Conservation (phyloP, 2,329 filamentous ascomycete genomes). For the Monilinia fructigena region DNA sequence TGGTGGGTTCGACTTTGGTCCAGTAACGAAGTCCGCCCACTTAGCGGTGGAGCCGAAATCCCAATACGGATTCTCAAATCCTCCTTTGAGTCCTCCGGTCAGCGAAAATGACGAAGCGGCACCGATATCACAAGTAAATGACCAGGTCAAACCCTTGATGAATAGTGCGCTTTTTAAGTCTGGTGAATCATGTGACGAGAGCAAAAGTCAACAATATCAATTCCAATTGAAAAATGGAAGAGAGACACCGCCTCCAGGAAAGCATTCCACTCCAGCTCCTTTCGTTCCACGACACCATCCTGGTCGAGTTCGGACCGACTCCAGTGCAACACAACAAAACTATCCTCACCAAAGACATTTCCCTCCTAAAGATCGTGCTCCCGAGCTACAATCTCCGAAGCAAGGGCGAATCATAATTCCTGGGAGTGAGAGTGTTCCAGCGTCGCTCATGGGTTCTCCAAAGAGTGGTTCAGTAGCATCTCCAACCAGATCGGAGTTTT, state of each 20-base stretch:
- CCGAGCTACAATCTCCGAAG: constrained; percentile 26
- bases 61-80: constrained; percentile 44
- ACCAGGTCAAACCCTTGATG: constrained; percentile 79
- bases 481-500: constrained; percentile 23
- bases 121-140: constrained; percentile 69
- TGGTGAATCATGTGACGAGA: constrained; percentile 74
- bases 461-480: constrained; percentile 27
- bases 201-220: constrained; percentile 79
- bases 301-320: constrained; percentile 48
- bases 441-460: constrained; percentile 36
- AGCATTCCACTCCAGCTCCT: constrained; percentile 33
- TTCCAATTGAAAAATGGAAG: constrained; percentile 75
- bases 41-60: constrained; percentile 38
- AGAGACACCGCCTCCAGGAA: constrained; percentile 53
- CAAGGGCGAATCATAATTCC: constrained; percentile 25
- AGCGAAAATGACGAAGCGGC: constrained; percentile 70
- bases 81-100: constrained; percentile 66
- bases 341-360: constrained; percentile 50
- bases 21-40: constrained; percentile 37
- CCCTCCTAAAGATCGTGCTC: constrained; percentile 35
- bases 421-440: constrained; percentile 28
- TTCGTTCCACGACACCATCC: constrained; percentile 33
- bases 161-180: constrained; percentile 72
- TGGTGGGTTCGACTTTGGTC: constrained; percentile 42
- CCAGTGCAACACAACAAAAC: constrained; percentile 44